Evolutionary conservation across 1,284 basidiomycete species (phyloP).

Genomic region (Apiotrichum porosum): DNA sequence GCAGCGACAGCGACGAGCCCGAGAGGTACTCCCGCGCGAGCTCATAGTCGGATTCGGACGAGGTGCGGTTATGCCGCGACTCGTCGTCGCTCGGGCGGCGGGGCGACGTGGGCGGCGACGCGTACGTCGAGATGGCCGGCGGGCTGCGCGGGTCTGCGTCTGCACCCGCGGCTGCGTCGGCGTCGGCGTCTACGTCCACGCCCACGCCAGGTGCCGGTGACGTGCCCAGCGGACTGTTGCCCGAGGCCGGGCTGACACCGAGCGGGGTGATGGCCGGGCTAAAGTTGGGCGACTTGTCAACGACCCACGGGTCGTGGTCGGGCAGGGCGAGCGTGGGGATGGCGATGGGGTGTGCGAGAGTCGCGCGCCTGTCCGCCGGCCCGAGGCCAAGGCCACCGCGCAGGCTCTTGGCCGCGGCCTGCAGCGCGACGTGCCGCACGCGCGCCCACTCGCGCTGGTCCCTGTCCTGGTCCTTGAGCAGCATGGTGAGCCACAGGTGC

Average conservation of each 20-base stretch:
- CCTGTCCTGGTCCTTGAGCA: conserved; percentile 66
- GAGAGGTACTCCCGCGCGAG: conserved; percentile 16
- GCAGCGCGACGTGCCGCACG: conserved; percentile 65
- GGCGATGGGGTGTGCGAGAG: conserved; percentile 10
- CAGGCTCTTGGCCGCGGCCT: conserved; percentile 59
- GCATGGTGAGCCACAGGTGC: conserved; percentile 67
- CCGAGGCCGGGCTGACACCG: not conserved
- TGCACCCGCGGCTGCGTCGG: too few relatives aligned
- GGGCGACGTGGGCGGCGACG: not conserved
- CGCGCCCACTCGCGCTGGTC: conserved; percentile 65
- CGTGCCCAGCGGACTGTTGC: not conserved
- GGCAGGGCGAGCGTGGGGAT: conserved; percentile 14
- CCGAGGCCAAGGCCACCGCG: conserved; percentile 24
- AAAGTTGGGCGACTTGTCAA: not conserved
- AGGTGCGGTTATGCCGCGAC: not conserved
- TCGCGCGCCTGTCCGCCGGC: conserved; percentile 28
- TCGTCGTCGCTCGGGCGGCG: not conserved
- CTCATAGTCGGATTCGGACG: conserved; percentile 11
- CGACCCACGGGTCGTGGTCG: conserved; percentile 1
- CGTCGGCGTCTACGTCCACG: too few relatives aligned
- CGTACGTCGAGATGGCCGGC: not conserved
- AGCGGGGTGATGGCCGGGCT: conserved; percentile 17
- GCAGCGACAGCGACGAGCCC: conserved; percentile 4
- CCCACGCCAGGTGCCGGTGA: not conserved
- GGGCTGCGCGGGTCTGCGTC: too few relatives aligned